Evolutionary conservation across 306 rosid genomes (phyloP).

Genomic region (Ammopiptanthus mongolicus): DNA sequence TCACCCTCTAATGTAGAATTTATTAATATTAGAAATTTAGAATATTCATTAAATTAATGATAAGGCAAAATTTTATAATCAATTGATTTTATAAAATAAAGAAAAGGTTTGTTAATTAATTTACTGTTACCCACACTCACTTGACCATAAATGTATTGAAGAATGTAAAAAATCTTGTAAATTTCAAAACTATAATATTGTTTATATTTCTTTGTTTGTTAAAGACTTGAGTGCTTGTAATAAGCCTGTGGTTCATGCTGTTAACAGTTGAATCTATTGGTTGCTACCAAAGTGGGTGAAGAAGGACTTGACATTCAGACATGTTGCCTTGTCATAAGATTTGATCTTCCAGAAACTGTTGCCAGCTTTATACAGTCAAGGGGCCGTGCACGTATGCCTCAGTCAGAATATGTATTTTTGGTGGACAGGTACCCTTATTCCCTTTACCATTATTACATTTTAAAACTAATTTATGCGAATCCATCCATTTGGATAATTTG

Average conservation of each 20-base stretch:
- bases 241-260: constrained; percentile 26
- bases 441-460: constrained; percentile 14
- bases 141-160: no score
- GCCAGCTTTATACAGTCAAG: constrained; percentile 98
- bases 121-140: no score
- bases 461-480: constrained; percentile 17
- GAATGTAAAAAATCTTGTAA: no score
- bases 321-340: constrained; percentile 88
- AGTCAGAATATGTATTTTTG: constrained; percentile 83
- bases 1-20: not conserved
- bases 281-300: constrained; percentile 98
- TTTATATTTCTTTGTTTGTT: not conserved
- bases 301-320: constrained; percentile 99
- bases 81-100: not conserved
- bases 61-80: not conserved
- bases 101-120: not conserved
- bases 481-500: not conserved
- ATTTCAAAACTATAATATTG: no score
- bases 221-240: constrained; percentile 12
- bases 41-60: not conserved
- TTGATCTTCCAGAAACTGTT: constrained; percentile 97
- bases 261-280: constrained; percentile 79
- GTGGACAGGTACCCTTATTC: constrained; percentile 71
- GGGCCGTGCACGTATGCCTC: constrained; percentile 95
- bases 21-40: not conserved